Percentiles rank a stretch among this genome's conserved stretches.
Evolutionary conservation across 371 early-diverging fungal species (phyloP).

Genomic region (Coemansia sp.): DNA sequence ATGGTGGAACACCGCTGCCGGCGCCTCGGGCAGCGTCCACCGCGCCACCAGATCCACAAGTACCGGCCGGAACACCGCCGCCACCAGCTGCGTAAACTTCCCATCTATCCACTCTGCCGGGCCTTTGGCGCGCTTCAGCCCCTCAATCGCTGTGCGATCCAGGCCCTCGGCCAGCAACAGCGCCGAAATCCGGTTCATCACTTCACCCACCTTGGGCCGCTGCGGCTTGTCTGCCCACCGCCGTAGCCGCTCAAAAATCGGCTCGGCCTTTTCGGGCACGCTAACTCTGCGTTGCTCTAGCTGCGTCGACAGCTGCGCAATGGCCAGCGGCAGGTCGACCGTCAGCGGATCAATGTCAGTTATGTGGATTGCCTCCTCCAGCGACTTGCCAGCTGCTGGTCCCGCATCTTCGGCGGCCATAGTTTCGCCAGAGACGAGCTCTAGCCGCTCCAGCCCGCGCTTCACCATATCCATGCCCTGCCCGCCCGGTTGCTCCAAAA

Average conservation of each 20-base stretch:
- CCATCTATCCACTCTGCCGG: constrained; percentile 31
- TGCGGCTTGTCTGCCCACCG: constrained; percentile 18
- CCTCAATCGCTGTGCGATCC: not conserved
- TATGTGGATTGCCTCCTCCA: constrained; percentile 15
- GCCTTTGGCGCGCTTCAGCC: not conserved
- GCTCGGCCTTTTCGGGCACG: constrained; percentile 1
- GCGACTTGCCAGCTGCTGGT: not conserved
- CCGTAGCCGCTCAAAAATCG: constrained; percentile 6
- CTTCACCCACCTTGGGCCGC: constrained; percentile 1
- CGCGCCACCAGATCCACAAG: constrained; percentile 80
- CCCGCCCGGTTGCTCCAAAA: not conserved
- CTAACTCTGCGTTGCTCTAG: not conserved
- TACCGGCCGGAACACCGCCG: constrained; percentile 69
- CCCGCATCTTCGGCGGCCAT: not conserved
- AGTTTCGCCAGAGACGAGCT: constrained; percentile 9
- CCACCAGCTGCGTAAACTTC: constrained; percentile 49
- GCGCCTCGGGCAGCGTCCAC: constrained; percentile 61
- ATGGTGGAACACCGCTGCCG: constrained; percentile 52
- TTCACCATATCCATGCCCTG: constrained; percentile 25
- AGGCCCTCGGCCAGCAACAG: constrained; percentile 38
- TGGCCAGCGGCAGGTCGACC: constrained; percentile 36
- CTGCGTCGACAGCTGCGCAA: constrained; percentile 4
- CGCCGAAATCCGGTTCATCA: constrained; percentile 33
- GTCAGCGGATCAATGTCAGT: constrained; percentile 39
- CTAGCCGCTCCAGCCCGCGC: constrained; percentile 29